Base-by-base conservation (phyloP, 2,329 filamentous ascomycete species). In the Metarhizium brunneum region DNA sequence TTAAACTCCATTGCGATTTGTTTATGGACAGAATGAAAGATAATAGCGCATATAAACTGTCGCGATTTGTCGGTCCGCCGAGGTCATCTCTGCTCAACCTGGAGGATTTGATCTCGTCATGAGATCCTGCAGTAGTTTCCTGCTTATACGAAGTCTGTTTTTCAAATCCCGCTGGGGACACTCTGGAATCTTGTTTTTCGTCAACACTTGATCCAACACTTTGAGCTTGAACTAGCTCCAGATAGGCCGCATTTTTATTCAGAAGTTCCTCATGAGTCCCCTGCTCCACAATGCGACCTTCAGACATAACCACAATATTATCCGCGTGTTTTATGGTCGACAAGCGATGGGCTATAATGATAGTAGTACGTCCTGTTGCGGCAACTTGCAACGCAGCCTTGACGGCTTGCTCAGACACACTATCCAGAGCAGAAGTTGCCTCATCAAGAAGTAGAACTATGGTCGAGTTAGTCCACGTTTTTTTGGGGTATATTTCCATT, bases 361-460 rank as follows among this genome's bases (percentile, higher is more conserved):
- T 95, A 3, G 92, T 96, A 0, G 92, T 96, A 69, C 92, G 94
- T 65, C 87, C 86, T 35, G 95, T 83, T 20, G 96, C 79, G 43
- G 83, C 83, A 61, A 81, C 83, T 5, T 82, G 82, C 2, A 96
- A 78, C 2, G 92, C 92, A 61, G 86, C 83, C 69, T 96, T 96
- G 57, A 96, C 92, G 2, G 95, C 81, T 0, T 90, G 95, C 70
- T 96, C 92, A 0, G 88, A 92, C 70, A 96, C 92, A 18, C 92
- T 91, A 66, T 96, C 92, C 14, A 96, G 79, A 0, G 92, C 92
- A 8, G 88, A 94, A 0, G 92, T 96, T 14, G 92, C 87, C 77
- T 96, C 92, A 67, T 96, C 92, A 1, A 96, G 81, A 56, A 96
- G 92, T 35, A 96, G 76, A 59, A 96, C 95, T 69, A 1, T 4